Conservation (phyloP, 2,329 filamentous ascomycete genomes). For the Talaromyces sp. region DNA sequence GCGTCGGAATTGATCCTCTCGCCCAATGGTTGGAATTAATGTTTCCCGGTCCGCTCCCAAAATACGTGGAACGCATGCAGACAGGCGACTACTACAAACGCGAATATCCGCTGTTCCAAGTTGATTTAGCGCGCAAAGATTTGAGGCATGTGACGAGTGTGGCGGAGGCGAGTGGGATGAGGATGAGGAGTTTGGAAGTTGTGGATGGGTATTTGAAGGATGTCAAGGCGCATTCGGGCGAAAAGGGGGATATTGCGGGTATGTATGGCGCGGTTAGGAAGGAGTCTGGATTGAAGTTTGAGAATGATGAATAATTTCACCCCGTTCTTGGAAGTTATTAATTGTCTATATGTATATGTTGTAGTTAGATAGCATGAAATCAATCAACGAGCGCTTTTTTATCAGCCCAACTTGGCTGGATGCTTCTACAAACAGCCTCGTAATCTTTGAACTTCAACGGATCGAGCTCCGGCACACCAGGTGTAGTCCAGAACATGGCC, state of each 20-base stretch:
- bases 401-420: slow-evolving; percentile 50
- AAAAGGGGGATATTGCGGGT: slow-evolving; percentile 72
- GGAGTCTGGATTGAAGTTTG: slow-evolving; percentile 60
- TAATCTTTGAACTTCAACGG: slow-evolving; percentile 61
- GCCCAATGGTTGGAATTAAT: slow-evolving; percentile 69
- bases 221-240: slow-evolving; percentile 67
- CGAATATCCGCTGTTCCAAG: slow-evolving; percentile 67
- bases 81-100: slow-evolving; percentile 72
- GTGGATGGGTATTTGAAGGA: slow-evolving; percentile 65
- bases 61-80: slow-evolving; percentile 72
- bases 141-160: slow-evolving; percentile 68
- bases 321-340: no score
- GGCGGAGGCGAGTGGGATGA: slow-evolving; percentile 60
- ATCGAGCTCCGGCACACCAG: slow-evolving; percentile 54
- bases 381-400: slow-evolving; percentile 54
- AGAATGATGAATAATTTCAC: slow-evolving; percentile 8
- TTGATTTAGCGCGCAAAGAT: slow-evolving; percentile 81
- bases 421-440: slow-evolving; percentile 67
- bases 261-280: slow-evolving; percentile 78
- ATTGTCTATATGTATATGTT: background rate
- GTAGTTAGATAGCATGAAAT: background rate
- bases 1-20: slow-evolving; percentile 67
- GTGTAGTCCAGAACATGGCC: slow-evolving; percentile 98
- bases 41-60: slow-evolving; percentile 71
- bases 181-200: slow-evolving; percentile 63